phyloP scores from a whole-genome alignment of 306 rosid species.

The Biancaea sappan region DNA sequence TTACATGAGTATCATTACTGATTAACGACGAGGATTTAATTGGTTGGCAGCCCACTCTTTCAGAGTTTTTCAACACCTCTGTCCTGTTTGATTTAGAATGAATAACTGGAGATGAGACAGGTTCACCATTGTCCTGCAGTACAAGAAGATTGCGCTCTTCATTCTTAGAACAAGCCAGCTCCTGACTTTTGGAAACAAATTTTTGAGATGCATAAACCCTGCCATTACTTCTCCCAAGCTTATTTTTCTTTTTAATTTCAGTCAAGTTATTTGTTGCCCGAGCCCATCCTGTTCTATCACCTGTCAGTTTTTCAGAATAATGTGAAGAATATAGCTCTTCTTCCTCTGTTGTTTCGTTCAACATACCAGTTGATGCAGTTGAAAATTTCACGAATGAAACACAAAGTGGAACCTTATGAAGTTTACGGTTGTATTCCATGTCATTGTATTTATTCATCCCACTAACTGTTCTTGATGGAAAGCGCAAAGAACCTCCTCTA shows the following conservation, averaged over 20 bases:
- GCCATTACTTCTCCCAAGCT: conserved; percentile 22
- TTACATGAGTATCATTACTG: too few species aligned
- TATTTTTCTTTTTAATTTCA: conserved; percentile 40
- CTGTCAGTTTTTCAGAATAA: conserved; percentile 37
- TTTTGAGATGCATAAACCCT: conserved; percentile 27
- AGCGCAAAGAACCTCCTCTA: conserved; percentile 41
- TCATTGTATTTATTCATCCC: conserved; percentile 37
- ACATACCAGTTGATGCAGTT: conserved; percentile 37
- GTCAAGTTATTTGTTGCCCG: conserved; percentile 35
- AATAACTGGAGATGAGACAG: conserved; percentile 33
- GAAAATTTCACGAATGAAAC: conserved; percentile 35
- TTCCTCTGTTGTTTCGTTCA: conserved; percentile 43
- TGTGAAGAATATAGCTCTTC: conserved; percentile 37
- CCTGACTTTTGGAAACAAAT: conserved; percentile 33
- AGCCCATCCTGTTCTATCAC: conserved; percentile 47
- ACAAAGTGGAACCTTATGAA: conserved; percentile 26
- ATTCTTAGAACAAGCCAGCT: conserved; percentile 27
- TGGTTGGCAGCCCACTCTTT: conserved; percentile 23
- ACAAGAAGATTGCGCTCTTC: conserved; percentile 18
- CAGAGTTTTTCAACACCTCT: conserved; percentile 34
- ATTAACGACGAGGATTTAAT: conserved; percentile 1
- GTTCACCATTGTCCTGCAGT: conserved; percentile 16
- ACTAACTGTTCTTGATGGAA: conserved; percentile 34
- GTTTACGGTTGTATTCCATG: conserved; percentile 5
- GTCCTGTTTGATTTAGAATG: conserved; percentile 28